Conservation (phyloP, 2,329 filamentous ascomycete genomes). For the Colletotrichum caudatum region DNA sequence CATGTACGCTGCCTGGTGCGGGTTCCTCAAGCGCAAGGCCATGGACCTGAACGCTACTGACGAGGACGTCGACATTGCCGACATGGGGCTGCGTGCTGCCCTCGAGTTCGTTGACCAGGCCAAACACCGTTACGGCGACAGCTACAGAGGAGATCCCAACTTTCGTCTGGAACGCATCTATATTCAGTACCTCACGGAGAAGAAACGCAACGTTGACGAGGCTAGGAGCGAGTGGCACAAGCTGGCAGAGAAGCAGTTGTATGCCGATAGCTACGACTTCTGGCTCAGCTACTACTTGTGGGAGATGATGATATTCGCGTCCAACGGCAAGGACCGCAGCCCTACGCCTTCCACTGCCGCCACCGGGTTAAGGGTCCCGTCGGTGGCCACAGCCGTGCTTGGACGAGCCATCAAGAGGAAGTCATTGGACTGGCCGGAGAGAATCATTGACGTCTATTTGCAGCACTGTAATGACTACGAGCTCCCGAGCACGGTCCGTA, state of each 20-base stretch:
- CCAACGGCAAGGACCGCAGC: slow-evolving; percentile 64
- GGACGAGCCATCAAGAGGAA: slow-evolving; percentile 74
- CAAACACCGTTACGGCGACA: slow-evolving; percentile 77
- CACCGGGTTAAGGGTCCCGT: slow-evolving; percentile 72
- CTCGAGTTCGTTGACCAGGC: slow-evolving; percentile 88
- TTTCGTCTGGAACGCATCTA: slow-evolving; percentile 92
- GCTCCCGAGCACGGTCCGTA: slow-evolving; percentile 78
- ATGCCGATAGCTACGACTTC: slow-evolving; percentile 88
- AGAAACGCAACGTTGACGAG: slow-evolving; percentile 79
- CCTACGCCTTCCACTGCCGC: slow-evolving; percentile 60
- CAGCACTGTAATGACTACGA: slow-evolving; percentile 93
- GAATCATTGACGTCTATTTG: slow-evolving; percentile 78
- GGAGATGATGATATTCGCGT: slow-evolving; percentile 79
- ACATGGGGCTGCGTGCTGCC: slow-evolving; percentile 87
- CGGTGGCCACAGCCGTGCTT: slow-evolving; percentile 80
- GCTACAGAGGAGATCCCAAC: slow-evolving; percentile 86
- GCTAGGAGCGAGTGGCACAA: slow-evolving; percentile 83
- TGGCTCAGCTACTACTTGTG: slow-evolving; percentile 94
- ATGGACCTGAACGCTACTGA: slow-evolving; percentile 80
- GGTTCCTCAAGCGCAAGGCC: slow-evolving; percentile 87
- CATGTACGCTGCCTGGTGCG: slow-evolving; percentile 94
- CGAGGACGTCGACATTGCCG: slow-evolving; percentile 88
- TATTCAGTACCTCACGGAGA: slow-evolving; percentile 90
- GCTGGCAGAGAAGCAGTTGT: slow-evolving; percentile 71
- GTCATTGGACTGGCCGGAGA: slow-evolving; percentile 81